Conservation (phyloP, 1,139 yeast genomes). For the Debaryomyces subglobosus region DNA sequence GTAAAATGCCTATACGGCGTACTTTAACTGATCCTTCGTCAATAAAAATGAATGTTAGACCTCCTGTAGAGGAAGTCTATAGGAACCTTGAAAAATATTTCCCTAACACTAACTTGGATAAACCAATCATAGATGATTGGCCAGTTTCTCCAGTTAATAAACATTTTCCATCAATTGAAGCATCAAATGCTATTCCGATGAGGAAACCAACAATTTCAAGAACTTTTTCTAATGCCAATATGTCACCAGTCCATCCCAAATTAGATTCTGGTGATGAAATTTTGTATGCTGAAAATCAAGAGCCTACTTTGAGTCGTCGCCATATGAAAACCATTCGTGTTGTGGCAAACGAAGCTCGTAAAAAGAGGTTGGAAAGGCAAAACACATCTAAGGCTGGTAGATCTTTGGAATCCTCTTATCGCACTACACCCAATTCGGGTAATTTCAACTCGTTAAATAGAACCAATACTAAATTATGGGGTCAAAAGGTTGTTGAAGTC, state of each 20-base stretch:
- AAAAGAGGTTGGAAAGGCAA: conserved; percentile 50
- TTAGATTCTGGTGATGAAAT: conserved; percentile 38
- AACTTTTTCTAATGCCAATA: conserved; percentile 52
- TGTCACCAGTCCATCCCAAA: conserved; percentile 38
- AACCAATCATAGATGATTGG: conserved; percentile 85
- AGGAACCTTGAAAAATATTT: conserved; percentile 89
- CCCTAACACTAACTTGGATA: conserved; percentile 90
- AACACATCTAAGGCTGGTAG: conserved; percentile 4
- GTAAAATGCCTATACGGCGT: background rate
- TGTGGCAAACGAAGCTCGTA: conserved; percentile 86
- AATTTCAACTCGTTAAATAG: conserved; percentile 48
- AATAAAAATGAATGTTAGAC: conserved; percentile 62
- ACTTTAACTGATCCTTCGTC: background rate
- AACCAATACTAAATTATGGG: conserved; percentile 96
- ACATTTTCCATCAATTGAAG: conserved; percentile 6
- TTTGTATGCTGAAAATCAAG: conserved; percentile 34
- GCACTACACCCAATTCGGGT: conserved; percentile 19
- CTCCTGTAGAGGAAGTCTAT: conserved; percentile 92
- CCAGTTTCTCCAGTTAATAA: conserved; percentile 54
- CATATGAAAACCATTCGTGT: conserved; percentile 84
- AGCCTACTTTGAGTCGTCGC: conserved; percentile 33
- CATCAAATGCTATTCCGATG: conserved; percentile 12
- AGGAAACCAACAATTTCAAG: conserved; percentile 46
- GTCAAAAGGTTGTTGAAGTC: conserved; percentile 88
- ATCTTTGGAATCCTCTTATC: conserved; percentile 9